Evolutionary conservation across 2,329 filamentous ascomycete genomes (phyloP), one percentile per base, ranked within the genome.

Genomic region (Diaporthe sp.): DNA sequence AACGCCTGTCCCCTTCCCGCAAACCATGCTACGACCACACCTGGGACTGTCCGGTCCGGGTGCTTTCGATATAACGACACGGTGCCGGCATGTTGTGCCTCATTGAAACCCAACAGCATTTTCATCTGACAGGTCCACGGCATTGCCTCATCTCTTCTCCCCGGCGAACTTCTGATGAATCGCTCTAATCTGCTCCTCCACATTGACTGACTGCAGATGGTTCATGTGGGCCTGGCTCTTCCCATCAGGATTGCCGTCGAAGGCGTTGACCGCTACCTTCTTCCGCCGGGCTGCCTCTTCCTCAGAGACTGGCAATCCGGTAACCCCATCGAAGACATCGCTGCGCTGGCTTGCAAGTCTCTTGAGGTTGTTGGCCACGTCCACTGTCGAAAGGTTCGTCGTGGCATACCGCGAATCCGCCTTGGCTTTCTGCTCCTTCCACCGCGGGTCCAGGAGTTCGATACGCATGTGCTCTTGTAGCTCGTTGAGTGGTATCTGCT

Each of bases 351-450:
- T 96, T 34, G 96, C 95, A 71, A 98, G 88, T n/a, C 96, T 93
- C 87, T 98, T 98, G 78, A 98, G 90, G 82, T 98, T 98, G 83
- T 95, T 96, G 71, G 95, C 96, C 61, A 98, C 95, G 80, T 98
- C 96, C 47, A 90, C 91, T 4, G 95, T 96, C 1, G 94, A 94
- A 13, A 98, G 86, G 80, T 98, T 98, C 13, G 95, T 97, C 0
- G 94, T 96, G 1, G 94, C 91, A 78, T 94, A 95, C 77, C 96
- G 93, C 17, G 94, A 92, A 61, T 98, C 95, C 22, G 94, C 92
- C 83, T 98, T 98, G 75, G 94, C 94, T 79, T 95, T 95, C 83
- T 98, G 96, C 82, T 98, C 96, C 83, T 98, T 98, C 96, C 96
- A 98, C 76, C 94, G 91, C 0, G 96, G 96, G 82, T 98, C 96